Evolutionary conservation across 345 rosid species (phyloP), one percentile per base, ranked within the genome.

Genomic region (Eucalyptus cloeziana): DNA sequence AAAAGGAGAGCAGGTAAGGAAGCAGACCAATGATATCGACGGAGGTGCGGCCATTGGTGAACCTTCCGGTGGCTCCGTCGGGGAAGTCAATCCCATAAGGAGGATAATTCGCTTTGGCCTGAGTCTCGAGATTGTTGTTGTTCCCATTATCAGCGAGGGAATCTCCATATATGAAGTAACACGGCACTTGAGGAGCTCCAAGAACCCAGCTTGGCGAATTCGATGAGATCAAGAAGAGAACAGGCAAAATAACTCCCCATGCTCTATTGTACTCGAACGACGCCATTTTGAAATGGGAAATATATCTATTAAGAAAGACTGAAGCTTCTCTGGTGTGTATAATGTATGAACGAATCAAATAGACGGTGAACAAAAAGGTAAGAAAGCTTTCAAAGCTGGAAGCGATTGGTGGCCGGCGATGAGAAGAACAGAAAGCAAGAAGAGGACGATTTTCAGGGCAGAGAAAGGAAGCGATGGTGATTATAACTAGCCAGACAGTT

Each of bases 111-210:
- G 89, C 89, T 86, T 76, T 90, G 10, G 92, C 90, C 3, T 6
- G 51, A 2, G 93, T 88, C 9, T 8, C 0, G 31, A 92, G 91
- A 22, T 54, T 1, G 89, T 91, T 92, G 89, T 92, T 92, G 54
- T 92, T 91, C 54, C 92, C 91, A 37, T 47, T 86, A 24, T 90
- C 93, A 22, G 88, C 87, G 37, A 91, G 49, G 8, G 94, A 92
- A 88, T 92, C 93, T 8, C 93, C 92, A 19, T 89, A 93, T n/a
- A 93, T 88, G 91, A 91, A 91, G 81, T 87, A 88, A 85, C 94
- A 91, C 49, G 91, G 94, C 8, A 89, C 92, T 85, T 89, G 87
- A 8, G 86, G 93, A 24, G 71, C 85, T 86, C 88, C 86, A 19
- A 5, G 50, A 24, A 25, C 49, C 33, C 37, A 6, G 43, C 37